Evolutionary conservation across 352 stramenopile genomes (phyloP).

Genomic region (Thalassiosira ordinaria): DNA sequence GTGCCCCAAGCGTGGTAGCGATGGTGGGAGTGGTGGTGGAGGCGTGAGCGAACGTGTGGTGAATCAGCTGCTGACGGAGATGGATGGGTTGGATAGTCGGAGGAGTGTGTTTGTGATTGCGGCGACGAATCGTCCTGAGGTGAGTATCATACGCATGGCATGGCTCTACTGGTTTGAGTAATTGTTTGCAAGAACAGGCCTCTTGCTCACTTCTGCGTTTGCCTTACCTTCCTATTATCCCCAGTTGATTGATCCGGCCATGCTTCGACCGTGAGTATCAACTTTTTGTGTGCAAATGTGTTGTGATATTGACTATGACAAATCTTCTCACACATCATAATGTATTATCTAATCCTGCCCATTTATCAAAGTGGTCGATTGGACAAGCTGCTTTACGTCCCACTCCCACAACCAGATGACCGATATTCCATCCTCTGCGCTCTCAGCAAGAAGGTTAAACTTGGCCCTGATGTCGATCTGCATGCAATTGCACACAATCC

Average conservation of each 20-base stretch:
- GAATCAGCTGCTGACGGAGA: conserved; percentile 80
- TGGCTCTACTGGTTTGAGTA: too few species aligned
- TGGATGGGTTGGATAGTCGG: conserved; percentile 76
- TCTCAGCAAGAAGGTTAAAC: conserved; percentile 92
- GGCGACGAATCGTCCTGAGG: conserved; percentile 96
- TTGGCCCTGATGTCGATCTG: conserved; percentile 93
- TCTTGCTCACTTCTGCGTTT: too few species aligned
- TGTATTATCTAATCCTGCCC: too few species aligned
- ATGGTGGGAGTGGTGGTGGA: conserved; percentile 87
- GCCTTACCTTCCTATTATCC: too few species aligned
- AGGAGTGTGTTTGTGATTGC: conserved; percentile 94
- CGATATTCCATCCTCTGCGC: conserved; percentile 93
- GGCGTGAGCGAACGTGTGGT: conserved; percentile 97
- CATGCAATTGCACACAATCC: conserved; percentile 88
- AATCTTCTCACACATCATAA: too few species aligned
- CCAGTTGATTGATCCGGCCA: conserved; percentile 95
- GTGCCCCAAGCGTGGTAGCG: conserved; percentile 94
- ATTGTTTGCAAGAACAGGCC: too few species aligned
- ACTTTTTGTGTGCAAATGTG: too few species aligned
- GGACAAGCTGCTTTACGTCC: conserved; percentile 97
- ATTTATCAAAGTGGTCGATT: conserved; percentile 95
- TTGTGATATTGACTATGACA: too few species aligned
- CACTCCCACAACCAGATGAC: conserved; percentile 94
- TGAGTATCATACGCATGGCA: too few species aligned
- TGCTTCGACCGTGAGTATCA: conserved; percentile 94